Evolutionary conservation across 139 green algal species (phyloP), one percentile per base, ranked within the genome.

Genomic region (Coccomyxa sp.): DNA sequence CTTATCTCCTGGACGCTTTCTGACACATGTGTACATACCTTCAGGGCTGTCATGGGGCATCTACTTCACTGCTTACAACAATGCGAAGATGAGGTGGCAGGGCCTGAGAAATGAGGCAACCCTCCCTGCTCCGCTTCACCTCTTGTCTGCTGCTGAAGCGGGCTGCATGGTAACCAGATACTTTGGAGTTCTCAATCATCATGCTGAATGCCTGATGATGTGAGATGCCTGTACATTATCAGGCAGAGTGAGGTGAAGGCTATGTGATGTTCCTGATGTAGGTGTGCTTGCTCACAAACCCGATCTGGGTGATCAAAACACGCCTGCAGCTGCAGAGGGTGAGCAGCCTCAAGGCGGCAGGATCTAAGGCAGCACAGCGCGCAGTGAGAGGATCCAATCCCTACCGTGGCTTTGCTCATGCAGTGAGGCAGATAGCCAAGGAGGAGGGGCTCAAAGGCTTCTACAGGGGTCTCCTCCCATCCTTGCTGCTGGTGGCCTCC

Each of bases 281-380:
- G 91, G 94, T 98, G 28, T 94, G 91, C 79, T 66, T 95, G 3
- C 21, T 96, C 11, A 98, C 96, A 13, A 99, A 98, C 85, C 96
- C 95, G 4, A 90, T 98, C 30, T 99, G 96, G 95, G 91, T 98
- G 15, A 89, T 98, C 57, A 99, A 99, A 84, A 98, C 95, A 14
- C 90, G 95, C 0, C 87, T 99, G 82, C 94, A 98, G 87, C 90
- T 98, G 84, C 95, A 98, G 88, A 85, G 89, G 31, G 76, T 63
- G 0, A 59, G 14, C n/a, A 30, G 79, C 58, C 21, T 67, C 30
- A 60, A 7, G 16, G 14, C 60, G 60, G 28, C 67, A 12, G 4
- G 59, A 71, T 28, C 67, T 12, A 58, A 66, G 13, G 82, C 79
- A 0, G 11, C 11, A 31, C 79, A 75, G 13, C 67, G 82, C 10